Evolutionary conservation across 495 filamentous ascomycete genomes (phyloP).

Genomic region (Chlorociboria aeruginascens): DNA sequence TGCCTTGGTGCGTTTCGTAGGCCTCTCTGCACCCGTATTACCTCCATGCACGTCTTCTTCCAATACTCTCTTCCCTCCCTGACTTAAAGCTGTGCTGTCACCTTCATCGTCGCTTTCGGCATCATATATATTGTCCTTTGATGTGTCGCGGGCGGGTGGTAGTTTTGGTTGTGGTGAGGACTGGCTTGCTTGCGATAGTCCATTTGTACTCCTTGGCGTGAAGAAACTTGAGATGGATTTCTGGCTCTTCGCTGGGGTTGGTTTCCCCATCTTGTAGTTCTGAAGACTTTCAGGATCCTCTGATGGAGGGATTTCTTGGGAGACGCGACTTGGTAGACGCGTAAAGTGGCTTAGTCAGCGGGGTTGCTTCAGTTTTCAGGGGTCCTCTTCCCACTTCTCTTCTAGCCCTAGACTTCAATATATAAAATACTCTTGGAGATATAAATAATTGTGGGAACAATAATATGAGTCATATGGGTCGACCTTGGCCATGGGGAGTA

Average conservation of each 20-base stretch:
- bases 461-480: too few species aligned
- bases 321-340: too few species aligned
- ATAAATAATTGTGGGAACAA: too few species aligned
- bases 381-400: too few species aligned
- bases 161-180: conserved; percentile 7
- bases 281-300: too few species aligned
- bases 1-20: conserved; percentile 31
- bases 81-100: not conserved
- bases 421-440: too few species aligned
- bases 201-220: conserved; percentile 43
- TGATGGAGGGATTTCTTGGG: too few species aligned
- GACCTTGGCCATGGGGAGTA: too few species aligned
- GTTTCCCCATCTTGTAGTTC: not conserved
- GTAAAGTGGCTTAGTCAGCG: too few species aligned
- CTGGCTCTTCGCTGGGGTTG: conserved; percentile 45
- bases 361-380: too few species aligned
- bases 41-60: conserved; percentile 28
- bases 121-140: conserved; percentile 8
- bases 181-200: conserved; percentile 11
- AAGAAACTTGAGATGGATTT: conserved; percentile 84
- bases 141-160: conserved; percentile 2
- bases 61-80: conserved; percentile 27
- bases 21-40: conserved; percentile 22
- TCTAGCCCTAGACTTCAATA: too few species aligned
- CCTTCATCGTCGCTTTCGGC: conserved; percentile 12